Evolutionary conservation across 495 filamentous ascomycete genomes (phyloP), one percentile per base, ranked within the genome.

Genomic region (Lentithecium fluviatile): DNA sequence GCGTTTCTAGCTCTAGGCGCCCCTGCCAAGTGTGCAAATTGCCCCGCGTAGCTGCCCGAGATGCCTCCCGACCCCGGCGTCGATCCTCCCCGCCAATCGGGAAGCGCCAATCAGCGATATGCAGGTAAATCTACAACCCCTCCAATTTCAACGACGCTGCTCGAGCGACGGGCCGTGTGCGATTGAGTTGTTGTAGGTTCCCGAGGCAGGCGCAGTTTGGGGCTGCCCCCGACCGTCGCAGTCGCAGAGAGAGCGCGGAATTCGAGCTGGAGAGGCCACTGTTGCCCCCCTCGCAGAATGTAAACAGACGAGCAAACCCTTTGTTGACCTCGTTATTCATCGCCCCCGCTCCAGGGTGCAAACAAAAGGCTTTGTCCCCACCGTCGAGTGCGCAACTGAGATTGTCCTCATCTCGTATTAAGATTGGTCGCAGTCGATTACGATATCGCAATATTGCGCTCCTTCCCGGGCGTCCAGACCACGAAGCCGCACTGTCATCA

Each of bases 81-180:
- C 40, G 58, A 61, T 61, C 58, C 34, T 24, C 38, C 13, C 15
- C 23, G 10, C 5, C 13, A 13, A 13, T 15, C 48, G 21, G 36
- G 21, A 11, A 21, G n/a, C 12, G 21, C 58, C 58, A 61, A 61
- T 61, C 21, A 12, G 20, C 24, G 34, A n/a, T 19, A 34, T 46
- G 45, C 56, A 51, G 11, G 20, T 54, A 24, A 32, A 61, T 54
- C 49, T 61, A 49, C 29, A 61, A 17, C 42, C 8, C 19, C 37
- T 40, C 17, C 19, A 23, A 15, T 21, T 12, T 12, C 38, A n/a
- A 7, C 36, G 40, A 48, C 38, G 38, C 48, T 54, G 58, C 40
- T 32, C 20, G 17, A n/a, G n/a, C 58, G 7, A 24, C 58, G 7
- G n/a, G 29, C 42, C 38, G 29, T 32, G 29, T 32, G 29, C 29